Base-by-base conservation (phyloP, 768 basidiomycete species). In the Boletus eberwhitei region DNA sequence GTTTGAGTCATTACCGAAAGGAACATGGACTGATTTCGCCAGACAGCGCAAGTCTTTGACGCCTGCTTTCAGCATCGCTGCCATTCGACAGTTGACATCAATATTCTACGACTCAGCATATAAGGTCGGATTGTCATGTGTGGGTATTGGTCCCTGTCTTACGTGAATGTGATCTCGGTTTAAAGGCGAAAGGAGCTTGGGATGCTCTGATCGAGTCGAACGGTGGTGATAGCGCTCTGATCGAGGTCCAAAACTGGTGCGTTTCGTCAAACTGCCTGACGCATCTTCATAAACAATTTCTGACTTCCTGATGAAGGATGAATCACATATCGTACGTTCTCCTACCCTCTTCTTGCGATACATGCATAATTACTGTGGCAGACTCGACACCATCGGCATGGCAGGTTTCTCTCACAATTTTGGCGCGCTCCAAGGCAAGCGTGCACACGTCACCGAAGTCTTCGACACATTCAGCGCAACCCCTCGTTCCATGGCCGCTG, bases 361-460 rank as follows among this genome's bases (percentile, higher is more conserved):
- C 7, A 13, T 29, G 2, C 26, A 44, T 44, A 29, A 12, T 29
- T 44, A 19, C 5, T 29, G 3, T 13, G 12, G n/a, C n/a, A 44
- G 43, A 29, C 43, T 44, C 26, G 43, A 44, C 8, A 19, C 26
- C 0, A 29, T 44, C 12, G 42, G 42, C 16, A 17, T 43, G 1
- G 42, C 24, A n/a, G 24, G 24, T 43, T 43, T 43, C 24, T 43
- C 42, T 5, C 77, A 84, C 59, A 73, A 84, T 60, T 85, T 84
- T 55, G 75, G 75, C 16, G 66, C 78, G 0, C 71, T 85, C 7
- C 74, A 79, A 13, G 82, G 82, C 4, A 74, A 79, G 48, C 64
- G 62, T 17, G 69, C 78, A 3, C 55, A 72, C 5, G 71, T 83
- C 14, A 67, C 73, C 4, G 70, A 75, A 9, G 68, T 72, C 7